Evolutionary conservation across 23 red algal species (phyloP).

Genomic region (Gracilaria gracilis): DNA sequence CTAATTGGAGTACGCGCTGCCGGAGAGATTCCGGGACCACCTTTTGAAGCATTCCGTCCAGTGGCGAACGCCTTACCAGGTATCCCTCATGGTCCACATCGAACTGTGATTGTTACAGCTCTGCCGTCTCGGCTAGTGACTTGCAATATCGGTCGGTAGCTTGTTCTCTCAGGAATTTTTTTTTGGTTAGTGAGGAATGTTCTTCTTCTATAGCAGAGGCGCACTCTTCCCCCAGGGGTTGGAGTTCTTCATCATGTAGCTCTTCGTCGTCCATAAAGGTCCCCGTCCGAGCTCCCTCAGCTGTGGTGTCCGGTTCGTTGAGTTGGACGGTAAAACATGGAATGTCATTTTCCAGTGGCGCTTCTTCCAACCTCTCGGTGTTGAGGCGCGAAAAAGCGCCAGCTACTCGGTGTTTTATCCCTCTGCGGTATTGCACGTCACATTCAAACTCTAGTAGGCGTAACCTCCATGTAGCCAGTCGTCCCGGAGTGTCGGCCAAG

Average conservation of each 20-base stretch:
- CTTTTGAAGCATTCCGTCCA: background rate
- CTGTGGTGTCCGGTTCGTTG: too few relatives aligned
- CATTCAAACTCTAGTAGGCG: constrained; percentile 4
- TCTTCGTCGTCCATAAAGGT: too few relatives aligned
- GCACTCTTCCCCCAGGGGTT: too few relatives aligned
- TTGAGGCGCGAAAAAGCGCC: background rate
- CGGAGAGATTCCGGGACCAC: constrained; percentile 32
- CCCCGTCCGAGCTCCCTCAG: background rate
- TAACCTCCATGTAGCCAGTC: constrained; percentile 3
- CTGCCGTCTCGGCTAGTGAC: too few relatives aligned
- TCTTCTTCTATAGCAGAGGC: too few relatives aligned
- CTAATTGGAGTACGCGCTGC: background rate
- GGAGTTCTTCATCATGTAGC: too few relatives aligned
- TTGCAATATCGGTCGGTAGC: background rate
- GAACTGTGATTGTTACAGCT: background rate
- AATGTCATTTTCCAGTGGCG: background rate
- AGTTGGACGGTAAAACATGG: background rate
- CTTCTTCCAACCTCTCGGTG: background rate
- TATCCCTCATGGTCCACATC: background rate
- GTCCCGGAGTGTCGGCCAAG: background rate
- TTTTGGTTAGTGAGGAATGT: background rate
- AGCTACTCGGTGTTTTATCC: constrained; percentile 5
- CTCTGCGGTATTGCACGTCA: background rate
- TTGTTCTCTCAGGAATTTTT: constrained; percentile 19
- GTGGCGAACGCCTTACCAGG: background rate